phyloP scores from a whole-genome alignment of 2,329 filamentous ascomycete genomes.

The Fragosphaeria purpurea region DNA sequence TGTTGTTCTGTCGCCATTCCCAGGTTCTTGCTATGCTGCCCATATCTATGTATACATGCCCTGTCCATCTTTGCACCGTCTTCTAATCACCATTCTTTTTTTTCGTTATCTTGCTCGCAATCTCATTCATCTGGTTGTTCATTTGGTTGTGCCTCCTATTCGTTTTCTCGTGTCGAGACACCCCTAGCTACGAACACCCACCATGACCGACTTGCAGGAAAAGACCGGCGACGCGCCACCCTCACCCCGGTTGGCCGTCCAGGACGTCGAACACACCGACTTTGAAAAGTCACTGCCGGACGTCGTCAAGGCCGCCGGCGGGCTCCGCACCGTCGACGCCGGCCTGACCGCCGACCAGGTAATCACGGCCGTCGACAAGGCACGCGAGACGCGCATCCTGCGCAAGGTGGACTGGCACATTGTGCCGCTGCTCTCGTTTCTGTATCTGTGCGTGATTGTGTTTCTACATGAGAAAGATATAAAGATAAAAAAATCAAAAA shows the following conservation, averaged over 20 bases:
- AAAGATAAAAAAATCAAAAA: neutral
- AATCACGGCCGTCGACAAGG: conserved; percentile 2
- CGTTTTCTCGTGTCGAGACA: no score
- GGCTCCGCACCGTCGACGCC: conserved; percentile 6
- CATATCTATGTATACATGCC: no score
- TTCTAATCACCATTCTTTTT: no score
- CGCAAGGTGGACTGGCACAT: conserved; percentile 10
- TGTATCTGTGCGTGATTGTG: conserved; percentile 7
- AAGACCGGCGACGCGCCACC: neutral
- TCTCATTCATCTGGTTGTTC: no score
- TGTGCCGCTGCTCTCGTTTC: conserved; percentile 10
- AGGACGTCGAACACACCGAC: conserved; percentile 5
- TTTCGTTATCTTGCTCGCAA: no score
- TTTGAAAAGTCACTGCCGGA: conserved; percentile 2
- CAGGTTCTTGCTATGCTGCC: no score
- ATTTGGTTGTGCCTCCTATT: no score
- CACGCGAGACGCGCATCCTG: conserved; percentile 6
- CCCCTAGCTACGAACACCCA: no score
- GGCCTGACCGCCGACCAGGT: conserved; percentile 7
- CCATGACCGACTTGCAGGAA: no score
- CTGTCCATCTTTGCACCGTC: no score
- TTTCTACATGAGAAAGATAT: neutral
- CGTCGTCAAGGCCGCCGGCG: neutral
- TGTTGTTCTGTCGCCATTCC: no score
- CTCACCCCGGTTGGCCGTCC: neutral